Conservation (phyloP, 495 filamentous ascomycete genomes). For the Podospora fimiseda region DNA sequence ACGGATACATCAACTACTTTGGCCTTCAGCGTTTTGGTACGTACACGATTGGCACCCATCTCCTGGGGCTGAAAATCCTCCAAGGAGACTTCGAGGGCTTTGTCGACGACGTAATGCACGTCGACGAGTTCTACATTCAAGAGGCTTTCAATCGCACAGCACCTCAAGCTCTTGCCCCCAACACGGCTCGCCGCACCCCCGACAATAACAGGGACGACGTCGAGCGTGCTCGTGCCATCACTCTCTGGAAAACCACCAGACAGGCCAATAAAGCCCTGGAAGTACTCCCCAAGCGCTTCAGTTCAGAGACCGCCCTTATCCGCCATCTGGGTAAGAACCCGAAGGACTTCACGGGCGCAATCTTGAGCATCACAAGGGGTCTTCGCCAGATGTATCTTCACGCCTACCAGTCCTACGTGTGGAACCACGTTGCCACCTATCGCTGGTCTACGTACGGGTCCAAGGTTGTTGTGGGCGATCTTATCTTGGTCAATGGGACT, state of each 20-base stretch:
- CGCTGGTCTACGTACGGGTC: slow-evolving; percentile 68
- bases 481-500: slow-evolving; percentile 56
- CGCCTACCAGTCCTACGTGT: slow-evolving; percentile 89
- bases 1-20: slow-evolving; percentile 94
- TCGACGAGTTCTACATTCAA: slow-evolving; percentile 34
- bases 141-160: slow-evolving; percentile 15
- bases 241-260: slow-evolving; percentile 57
- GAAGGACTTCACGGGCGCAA: slow-evolving; percentile 68
- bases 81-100: slow-evolving; percentile 73
- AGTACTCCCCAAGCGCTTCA: slow-evolving; percentile 71
- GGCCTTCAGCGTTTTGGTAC: slow-evolving; percentile 92
- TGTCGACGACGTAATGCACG: slow-evolving; percentile 60
- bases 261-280: slow-evolving; percentile 52
- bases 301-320: slow-evolving; percentile 71
- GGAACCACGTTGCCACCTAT: slow-evolving; percentile 76
- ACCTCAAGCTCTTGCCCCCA: background rate
- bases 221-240: slow-evolving; percentile 66
- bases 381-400: slow-evolving; percentile 92
- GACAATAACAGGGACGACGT: slow-evolving; percentile 56
- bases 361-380: slow-evolving; percentile 68
- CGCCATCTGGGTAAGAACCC: slow-evolving; percentile 51
- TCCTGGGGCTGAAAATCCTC: slow-evolving; percentile 75
- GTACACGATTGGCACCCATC: slow-evolving; percentile 72
- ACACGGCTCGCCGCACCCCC: background rate
- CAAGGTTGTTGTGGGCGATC: slow-evolving; percentile 74